Percentiles rank a stretch among this genome's conserved stretches.
Evolutionary conservation across 805 yeast species (phyloP).

Genomic region (Saccharomycopsis capsularis): DNA sequence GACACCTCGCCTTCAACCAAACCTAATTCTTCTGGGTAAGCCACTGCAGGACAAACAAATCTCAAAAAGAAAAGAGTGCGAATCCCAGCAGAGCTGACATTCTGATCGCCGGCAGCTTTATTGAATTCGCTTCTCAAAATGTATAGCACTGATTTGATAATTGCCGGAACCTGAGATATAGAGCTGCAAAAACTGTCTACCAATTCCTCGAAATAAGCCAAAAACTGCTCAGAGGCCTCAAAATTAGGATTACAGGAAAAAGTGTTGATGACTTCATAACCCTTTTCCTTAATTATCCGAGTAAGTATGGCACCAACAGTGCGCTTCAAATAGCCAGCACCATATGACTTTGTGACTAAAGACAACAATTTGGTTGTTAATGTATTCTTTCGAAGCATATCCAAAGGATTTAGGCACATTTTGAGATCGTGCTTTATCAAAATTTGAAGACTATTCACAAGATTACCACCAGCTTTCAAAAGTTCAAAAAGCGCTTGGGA

Average conservation of each 20-base stretch:
- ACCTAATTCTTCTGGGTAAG: constrained; percentile 65
- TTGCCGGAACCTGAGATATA: constrained; percentile 54
- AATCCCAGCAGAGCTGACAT: constrained; percentile 46
- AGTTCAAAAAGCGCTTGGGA: constrained; percentile 6
- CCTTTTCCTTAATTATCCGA: constrained; percentile 40
- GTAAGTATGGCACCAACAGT: constrained; percentile 53
- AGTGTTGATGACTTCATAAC: too few species aligned
- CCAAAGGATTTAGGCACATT: constrained; percentile 32
- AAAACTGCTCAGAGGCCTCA: constrained; percentile 41
- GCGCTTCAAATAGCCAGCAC: constrained; percentile 46
- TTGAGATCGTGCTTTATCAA: constrained; percentile 13
- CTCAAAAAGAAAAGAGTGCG: constrained; percentile 84
- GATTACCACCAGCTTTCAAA: constrained; percentile 2
- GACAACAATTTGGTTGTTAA: constrained; percentile 75
- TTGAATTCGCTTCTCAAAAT: constrained; percentile 59
- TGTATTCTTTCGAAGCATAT: constrained; percentile 58
- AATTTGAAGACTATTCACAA: background rate
- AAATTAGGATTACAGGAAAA: constrained; percentile 28
- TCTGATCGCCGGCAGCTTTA: constrained; percentile 1
- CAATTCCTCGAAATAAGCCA: constrained; percentile 47
- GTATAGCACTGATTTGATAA: constrained; percentile 64
- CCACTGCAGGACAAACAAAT: constrained; percentile 81
- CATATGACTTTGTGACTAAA: constrained; percentile 61
- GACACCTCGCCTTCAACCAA: constrained; percentile 25
- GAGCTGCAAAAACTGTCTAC: constrained; percentile 56